Conservation (phyloP, 495 filamentous ascomycete species). For the Penicillium herquei region DNA sequence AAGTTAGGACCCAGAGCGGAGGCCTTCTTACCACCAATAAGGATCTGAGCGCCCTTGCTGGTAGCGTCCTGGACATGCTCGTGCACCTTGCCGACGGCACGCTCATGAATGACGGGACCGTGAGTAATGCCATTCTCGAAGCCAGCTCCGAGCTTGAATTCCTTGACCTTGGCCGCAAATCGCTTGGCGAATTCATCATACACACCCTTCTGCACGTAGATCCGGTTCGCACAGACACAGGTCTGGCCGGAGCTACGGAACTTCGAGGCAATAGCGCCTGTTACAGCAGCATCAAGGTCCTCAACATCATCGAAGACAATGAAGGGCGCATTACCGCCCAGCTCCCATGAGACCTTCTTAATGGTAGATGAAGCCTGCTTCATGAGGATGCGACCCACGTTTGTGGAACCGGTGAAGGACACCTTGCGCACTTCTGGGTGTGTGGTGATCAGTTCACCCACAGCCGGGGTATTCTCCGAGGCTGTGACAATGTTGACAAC, state of each 20-base stretch:
- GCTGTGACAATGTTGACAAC: conserved; percentile 79
- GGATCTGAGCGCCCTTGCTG: conserved; percentile 34
- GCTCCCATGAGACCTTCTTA: conserved; percentile 78
- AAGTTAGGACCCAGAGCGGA: conserved; percentile 50
- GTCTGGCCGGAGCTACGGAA: conserved; percentile 53
- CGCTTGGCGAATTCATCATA: conserved; percentile 31
- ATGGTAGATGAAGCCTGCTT: conserved; percentile 75
- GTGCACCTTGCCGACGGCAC: conserved; percentile 67
- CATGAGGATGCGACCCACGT: conserved; percentile 86
- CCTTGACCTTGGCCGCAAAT: conserved; percentile 62
- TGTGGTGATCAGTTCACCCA: conserved; percentile 71
- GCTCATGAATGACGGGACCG: conserved; percentile 71
- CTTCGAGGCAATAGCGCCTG: conserved; percentile 60
- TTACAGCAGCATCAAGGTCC: conserved; percentile 75
- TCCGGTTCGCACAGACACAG: conserved; percentile 66
- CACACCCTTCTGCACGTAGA: conserved; percentile 45
- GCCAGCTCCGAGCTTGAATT: conserved; percentile 67
- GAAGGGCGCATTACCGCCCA: conserved; percentile 84
- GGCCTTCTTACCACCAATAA: conserved; percentile 15
- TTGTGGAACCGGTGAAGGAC: conserved; percentile 86
- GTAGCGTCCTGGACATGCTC: conserved; percentile 69
- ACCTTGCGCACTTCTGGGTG: conserved; percentile 74
- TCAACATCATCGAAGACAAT: conserved; percentile 81
- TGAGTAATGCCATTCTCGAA: conserved; percentile 63
- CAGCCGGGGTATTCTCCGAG: conserved; percentile 64